Evolutionary conservation across 805 yeast genomes (phyloP).

Genomic region (Naumovozyma castellii): DNA sequence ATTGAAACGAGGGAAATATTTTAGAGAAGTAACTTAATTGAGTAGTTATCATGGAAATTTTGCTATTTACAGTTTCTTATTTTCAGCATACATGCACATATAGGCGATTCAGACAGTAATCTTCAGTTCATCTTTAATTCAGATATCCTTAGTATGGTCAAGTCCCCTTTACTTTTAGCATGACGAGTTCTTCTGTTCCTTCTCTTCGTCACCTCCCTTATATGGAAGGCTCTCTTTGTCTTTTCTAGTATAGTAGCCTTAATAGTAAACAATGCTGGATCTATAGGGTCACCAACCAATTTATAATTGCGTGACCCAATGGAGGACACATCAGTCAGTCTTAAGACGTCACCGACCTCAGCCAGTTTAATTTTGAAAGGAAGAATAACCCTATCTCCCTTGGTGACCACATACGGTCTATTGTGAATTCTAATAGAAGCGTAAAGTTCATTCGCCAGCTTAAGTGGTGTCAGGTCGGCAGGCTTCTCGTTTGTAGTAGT

Average conservation of each 20-base stretch:
- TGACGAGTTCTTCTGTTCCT: conserved; percentile 69
- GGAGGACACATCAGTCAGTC: conserved; percentile 64
- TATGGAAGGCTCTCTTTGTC: conserved; percentile 68
- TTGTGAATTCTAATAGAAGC: conserved; percentile 77
- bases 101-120: neutral
- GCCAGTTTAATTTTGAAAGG: conserved; percentile 74
- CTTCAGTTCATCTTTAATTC: conserved; percentile 38
- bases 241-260: conserved; percentile 80
- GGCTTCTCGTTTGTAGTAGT: neutral
- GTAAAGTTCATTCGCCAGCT: conserved; percentile 59
- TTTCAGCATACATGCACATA: conserved; percentile 1
- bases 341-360: conserved; percentile 73
- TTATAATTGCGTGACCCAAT: conserved; percentile 82
- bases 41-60: no score
- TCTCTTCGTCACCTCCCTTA: conserved; percentile 66
- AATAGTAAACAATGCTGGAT: conserved; percentile 45
- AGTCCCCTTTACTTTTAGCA: conserved; percentile 54
- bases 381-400: conserved; percentile 75
- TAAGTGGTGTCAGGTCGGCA: conserved; percentile 51
- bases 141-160: conserved; percentile 68
- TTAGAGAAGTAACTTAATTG: no score
- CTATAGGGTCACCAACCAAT: conserved; percentile 45
- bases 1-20: no score
- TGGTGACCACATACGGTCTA: conserved; percentile 79
- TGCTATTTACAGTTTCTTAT: neutral